Evolutionary conservation across 2,329 filamentous ascomycete species (phyloP).

Genomic region (Apiospora sp.): DNA sequence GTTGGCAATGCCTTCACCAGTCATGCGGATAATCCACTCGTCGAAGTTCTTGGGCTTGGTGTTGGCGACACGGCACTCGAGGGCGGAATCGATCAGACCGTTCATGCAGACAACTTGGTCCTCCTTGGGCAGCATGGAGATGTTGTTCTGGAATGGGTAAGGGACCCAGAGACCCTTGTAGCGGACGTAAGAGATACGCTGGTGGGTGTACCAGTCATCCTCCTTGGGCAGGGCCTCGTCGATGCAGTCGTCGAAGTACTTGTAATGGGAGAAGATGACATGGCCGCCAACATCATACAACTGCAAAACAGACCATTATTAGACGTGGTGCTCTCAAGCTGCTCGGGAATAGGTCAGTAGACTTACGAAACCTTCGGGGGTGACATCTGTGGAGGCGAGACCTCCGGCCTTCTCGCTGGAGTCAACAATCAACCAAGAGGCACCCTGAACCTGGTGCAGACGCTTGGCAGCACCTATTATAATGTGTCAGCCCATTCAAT

Average conservation of each 20-base stretch:
- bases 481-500: neutral
- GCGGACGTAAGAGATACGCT: slow-evolving; percentile 98
- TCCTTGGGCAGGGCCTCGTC: slow-evolving; percentile 94
- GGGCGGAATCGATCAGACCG: slow-evolving; percentile 91
- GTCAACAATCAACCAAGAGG: slow-evolving; percentile 97
- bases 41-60: slow-evolving; percentile 97
- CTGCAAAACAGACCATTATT: slow-evolving; percentile 53
- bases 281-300: slow-evolving; percentile 98
- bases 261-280: slow-evolving; percentile 99
- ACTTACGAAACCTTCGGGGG: slow-evolving; percentile 96
- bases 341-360: slow-evolving; percentile 26
- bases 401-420: slow-evolving; percentile 91
- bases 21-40: slow-evolving; percentile 96
- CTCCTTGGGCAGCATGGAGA: slow-evolving; percentile 96
- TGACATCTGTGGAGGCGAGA: slow-evolving; percentile 93
- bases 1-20: slow-evolving; percentile 87
- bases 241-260: slow-evolving; percentile 99
- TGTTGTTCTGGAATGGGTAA: slow-evolving; percentile 99
- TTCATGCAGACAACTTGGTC: slow-evolving; percentile 96
- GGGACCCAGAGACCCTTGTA: slow-evolving; percentile 97
- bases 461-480: slow-evolving; percentile 80
- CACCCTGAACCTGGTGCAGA: slow-evolving; percentile 90
- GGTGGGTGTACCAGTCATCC: slow-evolving; percentile 96
- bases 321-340: neutral
- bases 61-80: slow-evolving; percentile 85